Conservation (phyloP, 2,329 filamentous ascomycete species). For the Fusarium irregulare region DNA sequence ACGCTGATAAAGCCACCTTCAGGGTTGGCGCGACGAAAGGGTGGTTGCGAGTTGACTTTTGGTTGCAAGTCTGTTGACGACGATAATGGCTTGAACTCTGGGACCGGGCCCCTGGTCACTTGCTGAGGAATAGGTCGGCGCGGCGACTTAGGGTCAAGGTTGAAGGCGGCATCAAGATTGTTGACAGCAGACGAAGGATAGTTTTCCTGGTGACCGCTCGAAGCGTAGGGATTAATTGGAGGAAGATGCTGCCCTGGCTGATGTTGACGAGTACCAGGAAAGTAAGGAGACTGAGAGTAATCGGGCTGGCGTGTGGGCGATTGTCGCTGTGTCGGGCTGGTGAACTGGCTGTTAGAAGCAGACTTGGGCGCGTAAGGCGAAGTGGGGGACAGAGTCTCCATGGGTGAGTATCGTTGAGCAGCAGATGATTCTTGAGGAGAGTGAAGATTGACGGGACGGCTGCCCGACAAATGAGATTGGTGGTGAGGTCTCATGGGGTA, state of each 20-base stretch:
- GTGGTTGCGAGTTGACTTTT: conserved; percentile 86
- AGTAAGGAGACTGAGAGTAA: conserved; percentile 71
- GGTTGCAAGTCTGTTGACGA: conserved; percentile 80
- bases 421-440: conserved; percentile 77
- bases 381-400: conserved; percentile 87
- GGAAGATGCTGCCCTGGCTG: conserved; percentile 74
- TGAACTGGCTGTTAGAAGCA: conserved; percentile 68
- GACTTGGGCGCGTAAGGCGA: conserved; percentile 78
- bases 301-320: conserved; percentile 80
- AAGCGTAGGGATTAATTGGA: conserved; percentile 76
- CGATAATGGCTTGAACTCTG: conserved; percentile 85
- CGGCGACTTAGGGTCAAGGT: conserved; percentile 68
- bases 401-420: conserved; percentile 93
- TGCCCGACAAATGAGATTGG: conserved; percentile 74
- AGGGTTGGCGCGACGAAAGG: conserved; percentile 92
- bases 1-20: conserved; percentile 98
- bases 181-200: conserved; percentile 79
- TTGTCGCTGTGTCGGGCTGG: conserved; percentile 70
- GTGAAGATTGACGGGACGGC: conserved; percentile 71
- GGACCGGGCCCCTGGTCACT: conserved; percentile 75
- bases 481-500: conserved; percentile 84
- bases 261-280: conserved; percentile 54
- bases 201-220: conserved; percentile 67
- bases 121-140: conserved; percentile 62
- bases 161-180: conserved; percentile 75